Conservation (phyloP, 163 green algal species). For the Scenedesmus sp. region DNA sequence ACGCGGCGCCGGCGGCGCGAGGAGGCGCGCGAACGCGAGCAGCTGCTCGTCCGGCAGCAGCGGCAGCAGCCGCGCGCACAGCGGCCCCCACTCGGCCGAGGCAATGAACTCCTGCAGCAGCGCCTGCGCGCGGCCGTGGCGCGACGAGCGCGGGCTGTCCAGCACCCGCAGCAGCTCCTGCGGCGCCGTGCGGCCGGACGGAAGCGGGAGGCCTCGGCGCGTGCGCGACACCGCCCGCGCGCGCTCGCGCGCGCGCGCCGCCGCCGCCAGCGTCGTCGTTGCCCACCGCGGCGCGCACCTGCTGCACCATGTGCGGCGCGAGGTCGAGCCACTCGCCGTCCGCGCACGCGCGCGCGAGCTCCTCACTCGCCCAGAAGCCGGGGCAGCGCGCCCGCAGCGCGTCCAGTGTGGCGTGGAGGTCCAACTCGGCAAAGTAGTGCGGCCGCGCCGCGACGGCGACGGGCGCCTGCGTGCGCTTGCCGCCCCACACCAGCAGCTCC, state of each 20-base stretch:
- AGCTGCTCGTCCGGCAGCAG: constrained; percentile 49
- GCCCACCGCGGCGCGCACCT: background rate
- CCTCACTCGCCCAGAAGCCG: constrained; percentile 56
- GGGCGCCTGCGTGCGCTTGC: constrained; percentile 69
- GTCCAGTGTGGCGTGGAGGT: constrained; percentile 52
- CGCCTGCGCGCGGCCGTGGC: constrained; percentile 1
- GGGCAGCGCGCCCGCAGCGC: constrained; percentile 44
- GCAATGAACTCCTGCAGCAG: constrained; percentile 46
- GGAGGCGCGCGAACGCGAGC: background rate
- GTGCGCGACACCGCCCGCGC: too few relatives aligned
- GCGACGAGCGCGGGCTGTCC: background rate
- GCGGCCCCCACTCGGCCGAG: constrained; percentile 41
- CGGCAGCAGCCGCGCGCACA: constrained; percentile 50
- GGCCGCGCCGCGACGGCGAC: constrained; percentile 72
- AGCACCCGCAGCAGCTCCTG: constrained; percentile 23
- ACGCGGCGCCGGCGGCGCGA: background rate
- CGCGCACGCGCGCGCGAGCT: constrained; percentile 41
- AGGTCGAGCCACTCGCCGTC: constrained; percentile 56
- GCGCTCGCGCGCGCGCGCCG: too few relatives aligned
- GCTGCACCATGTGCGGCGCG: constrained; percentile 23
- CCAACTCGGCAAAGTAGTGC: constrained; percentile 80
- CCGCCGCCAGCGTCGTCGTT: too few relatives aligned
- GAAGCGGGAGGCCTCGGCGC: too few relatives aligned
- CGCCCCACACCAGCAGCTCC: constrained; percentile 59
- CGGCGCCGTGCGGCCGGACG: too few relatives aligned